A percentile compares a stretch with the other conserved stretches of the same genome.
Conservation (phyloP, 208 protist genomes). For the Tritrichomonas musculus region DNA sequence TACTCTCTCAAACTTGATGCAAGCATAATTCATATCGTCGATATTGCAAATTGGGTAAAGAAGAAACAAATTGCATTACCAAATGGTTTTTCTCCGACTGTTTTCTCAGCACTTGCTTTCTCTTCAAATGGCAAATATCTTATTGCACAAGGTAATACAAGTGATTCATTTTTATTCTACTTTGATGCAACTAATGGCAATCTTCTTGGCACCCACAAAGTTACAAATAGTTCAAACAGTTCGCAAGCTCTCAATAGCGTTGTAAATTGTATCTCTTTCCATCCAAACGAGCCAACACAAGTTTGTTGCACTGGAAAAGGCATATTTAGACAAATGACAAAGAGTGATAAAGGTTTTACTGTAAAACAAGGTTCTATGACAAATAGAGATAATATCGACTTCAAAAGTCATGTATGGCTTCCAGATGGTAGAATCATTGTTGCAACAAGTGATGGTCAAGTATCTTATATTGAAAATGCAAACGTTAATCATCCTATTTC, state of each 20-base stretch:
- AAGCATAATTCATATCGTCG: neutral
- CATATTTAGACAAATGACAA: neutral
- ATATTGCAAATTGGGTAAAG: neutral
- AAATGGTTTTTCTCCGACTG: neutral
- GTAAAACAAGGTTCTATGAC: neutral
- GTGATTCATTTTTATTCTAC: neutral
- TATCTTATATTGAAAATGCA: neutral
- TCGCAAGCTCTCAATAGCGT: neutral
- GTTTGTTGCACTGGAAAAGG: constrained; percentile 7
- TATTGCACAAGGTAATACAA: neutral
- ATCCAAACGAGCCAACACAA: neutral
- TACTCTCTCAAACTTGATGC: neutral
- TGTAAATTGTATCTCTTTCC: neutral
- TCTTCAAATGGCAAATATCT: neutral
- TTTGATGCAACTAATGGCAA: neutral
- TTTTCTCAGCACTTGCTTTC: neutral
- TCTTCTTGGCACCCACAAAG: neutral
- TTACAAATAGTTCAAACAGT: neutral
- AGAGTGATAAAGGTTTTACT: constrained; percentile 5
- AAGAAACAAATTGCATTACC: neutral
- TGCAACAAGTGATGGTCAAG: neutral
- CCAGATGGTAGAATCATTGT: neutral
- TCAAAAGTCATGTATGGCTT: neutral
- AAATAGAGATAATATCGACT: neutral
- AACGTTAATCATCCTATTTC: neutral